Percentiles rank a stretch among this genome's conserved stretches.
Conservation (phyloP, 2,329 filamentous ascomycete species). For the Claviceps sp. region DNA sequence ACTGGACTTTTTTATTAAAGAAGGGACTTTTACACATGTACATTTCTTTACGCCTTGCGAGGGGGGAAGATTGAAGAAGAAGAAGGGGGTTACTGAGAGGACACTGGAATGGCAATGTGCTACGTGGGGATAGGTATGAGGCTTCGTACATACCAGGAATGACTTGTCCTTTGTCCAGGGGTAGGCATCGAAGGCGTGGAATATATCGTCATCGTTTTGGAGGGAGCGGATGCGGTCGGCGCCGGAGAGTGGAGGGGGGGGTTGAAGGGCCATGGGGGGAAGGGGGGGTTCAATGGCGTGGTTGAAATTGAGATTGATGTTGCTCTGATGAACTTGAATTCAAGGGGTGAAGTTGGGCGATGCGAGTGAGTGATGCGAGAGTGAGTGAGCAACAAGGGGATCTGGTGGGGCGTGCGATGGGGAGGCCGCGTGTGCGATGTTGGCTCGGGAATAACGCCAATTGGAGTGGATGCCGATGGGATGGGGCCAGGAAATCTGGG, state of each 20-base stretch:
- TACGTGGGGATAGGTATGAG: neutral
- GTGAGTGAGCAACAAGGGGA: neutral
- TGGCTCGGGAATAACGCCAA: neutral
- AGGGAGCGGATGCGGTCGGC: constrained; percentile 26
- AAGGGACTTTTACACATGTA: neutral
- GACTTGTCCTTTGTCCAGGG: constrained; percentile 54
- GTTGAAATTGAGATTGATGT: neutral
- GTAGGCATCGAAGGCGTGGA: constrained; percentile 50
- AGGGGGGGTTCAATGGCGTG: neutral
- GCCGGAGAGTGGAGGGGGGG: constrained; percentile 1
- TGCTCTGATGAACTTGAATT: neutral
- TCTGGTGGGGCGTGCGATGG: neutral
- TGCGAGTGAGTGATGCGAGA: neutral
- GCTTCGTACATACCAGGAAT: constrained; percentile 41
- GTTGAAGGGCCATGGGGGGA: neutral
- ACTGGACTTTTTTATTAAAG: constrained; percentile 18
- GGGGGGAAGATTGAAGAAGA: neutral
- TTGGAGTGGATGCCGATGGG: no score
- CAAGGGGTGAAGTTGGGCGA: neutral
- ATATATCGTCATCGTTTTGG: constrained; percentile 30
- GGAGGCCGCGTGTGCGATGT: neutral
- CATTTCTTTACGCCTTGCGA: no score
- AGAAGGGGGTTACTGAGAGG: neutral
- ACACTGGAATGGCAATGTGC: neutral
- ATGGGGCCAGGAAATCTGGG: neutral